Evolutionary conservation across 306 rosid species (phyloP).

Genomic region (Quercus wislizeni): DNA sequence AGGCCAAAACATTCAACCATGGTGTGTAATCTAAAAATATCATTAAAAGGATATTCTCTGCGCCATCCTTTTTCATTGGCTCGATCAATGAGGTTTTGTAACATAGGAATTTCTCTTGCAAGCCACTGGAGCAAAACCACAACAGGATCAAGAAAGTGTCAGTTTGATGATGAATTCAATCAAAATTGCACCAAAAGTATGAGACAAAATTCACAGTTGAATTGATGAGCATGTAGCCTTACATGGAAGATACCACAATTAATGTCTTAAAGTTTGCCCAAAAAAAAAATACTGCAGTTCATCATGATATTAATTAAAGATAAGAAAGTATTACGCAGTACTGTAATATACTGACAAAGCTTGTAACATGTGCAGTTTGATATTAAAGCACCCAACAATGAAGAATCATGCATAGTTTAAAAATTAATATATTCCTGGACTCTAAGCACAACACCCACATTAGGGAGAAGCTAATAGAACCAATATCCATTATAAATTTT

Average conservation of each 20-base stretch:
- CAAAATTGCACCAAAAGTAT: conserved; percentile 10
- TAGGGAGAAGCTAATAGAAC: no score
- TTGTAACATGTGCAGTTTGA: no score
- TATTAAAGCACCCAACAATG: no score
- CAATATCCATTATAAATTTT: no score
- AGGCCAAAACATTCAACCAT: conserved; percentile 4
- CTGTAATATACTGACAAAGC: no score
- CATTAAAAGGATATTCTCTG: conserved; percentile 81
- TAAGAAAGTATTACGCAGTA: no score
- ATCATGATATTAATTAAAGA: background rate
- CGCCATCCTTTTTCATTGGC: conserved; percentile 95
- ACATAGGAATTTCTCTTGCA: conserved; percentile 47
- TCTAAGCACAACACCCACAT: no score
- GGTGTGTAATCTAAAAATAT: background rate
- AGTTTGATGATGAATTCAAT: conserved; percentile 31
- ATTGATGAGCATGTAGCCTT: background rate
- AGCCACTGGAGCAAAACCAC: conserved; percentile 63
- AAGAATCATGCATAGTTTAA: no score
- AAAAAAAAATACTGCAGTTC: background rate
- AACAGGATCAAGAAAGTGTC: conserved; percentile 27
- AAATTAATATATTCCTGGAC: no score
- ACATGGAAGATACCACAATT: background rate
- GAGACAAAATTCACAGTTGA: conserved; percentile 1
- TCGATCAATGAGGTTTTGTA: conserved; percentile 68
- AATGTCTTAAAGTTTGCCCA: background rate